Conservation (phyloP, 148 eudicot species). For the Silene uniflora region DNA sequence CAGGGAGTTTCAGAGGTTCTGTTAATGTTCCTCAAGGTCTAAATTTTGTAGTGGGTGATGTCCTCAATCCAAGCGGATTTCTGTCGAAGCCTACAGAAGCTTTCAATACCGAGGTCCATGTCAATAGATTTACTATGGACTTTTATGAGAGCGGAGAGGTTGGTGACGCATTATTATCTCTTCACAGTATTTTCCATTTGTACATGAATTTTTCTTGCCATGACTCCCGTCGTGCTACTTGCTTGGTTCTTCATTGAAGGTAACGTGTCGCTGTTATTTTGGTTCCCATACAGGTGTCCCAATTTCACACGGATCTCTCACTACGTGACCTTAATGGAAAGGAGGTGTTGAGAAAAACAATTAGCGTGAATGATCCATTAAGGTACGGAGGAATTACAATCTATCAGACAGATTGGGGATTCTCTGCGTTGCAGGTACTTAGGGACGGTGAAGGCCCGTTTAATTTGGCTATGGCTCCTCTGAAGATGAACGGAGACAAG, state of each 20-base stretch:
- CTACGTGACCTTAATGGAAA: conserved; percentile 77
- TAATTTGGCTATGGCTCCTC: conserved; percentile 94
- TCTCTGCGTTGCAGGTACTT: conserved; percentile 77
- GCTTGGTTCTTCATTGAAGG: conserved; percentile 11
- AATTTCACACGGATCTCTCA: conserved; percentile 86
- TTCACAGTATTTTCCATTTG: neutral
- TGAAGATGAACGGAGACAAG: conserved; percentile 78
- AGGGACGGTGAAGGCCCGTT: conserved; percentile 92
- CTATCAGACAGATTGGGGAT: conserved; percentile 97
- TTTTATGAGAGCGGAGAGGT: conserved; percentile 97
- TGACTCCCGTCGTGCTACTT: neutral
- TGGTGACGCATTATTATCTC: conserved; percentile 26
- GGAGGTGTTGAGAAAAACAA: conserved; percentile 89
- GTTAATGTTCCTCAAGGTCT: conserved; percentile 93
- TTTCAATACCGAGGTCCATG: conserved; percentile 88
- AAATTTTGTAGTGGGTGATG: conserved; percentile 87
- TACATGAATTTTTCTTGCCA: neutral
- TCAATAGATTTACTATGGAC: conserved; percentile 88
- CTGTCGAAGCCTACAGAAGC: conserved; percentile 71
- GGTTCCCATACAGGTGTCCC: conserved; percentile 52
- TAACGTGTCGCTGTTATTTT: conserved; percentile 6
- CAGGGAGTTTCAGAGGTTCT: conserved; percentile 92
- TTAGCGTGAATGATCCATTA: conserved; percentile 89
- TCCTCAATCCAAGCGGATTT: conserved; percentile 75
- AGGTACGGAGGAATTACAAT: conserved; percentile 92